These are phyloP conservation scores for Trypanosoma vivax DNA, from an alignment of 208 protist species.

Conservation along the genomic window DNA sequence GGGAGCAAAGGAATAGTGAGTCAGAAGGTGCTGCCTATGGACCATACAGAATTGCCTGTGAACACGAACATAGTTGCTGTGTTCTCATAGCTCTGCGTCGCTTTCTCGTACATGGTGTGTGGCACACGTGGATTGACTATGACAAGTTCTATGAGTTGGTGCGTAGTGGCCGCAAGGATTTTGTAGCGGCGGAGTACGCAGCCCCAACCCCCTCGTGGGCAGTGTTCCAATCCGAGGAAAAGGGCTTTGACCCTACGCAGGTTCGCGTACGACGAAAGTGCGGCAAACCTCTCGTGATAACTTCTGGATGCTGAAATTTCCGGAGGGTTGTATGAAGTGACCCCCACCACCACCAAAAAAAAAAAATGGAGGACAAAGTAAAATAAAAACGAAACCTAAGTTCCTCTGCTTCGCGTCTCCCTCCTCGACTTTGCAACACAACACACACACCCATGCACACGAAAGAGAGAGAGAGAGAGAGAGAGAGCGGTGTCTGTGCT, in stretches of 20 bases:
- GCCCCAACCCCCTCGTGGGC: conserved; percentile 76
- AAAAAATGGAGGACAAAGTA: neutral
- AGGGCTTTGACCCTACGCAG: conserved; percentile 87
- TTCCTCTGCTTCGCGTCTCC: too few relatives aligned
- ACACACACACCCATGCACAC: too few relatives aligned
- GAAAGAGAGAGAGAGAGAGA: too few relatives aligned
- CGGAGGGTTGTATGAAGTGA: neutral
- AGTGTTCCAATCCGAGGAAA: conserved; percentile 66
- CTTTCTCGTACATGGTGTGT: conserved; percentile 66
- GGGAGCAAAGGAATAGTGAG: too few relatives aligned
- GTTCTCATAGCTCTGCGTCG: conserved; percentile 83
- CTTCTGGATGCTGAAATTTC: conserved; percentile 27
- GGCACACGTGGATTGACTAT: conserved; percentile 92
- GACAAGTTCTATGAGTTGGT: conserved; percentile 70
- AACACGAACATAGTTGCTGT: conserved; percentile 91
- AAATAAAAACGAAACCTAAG: neutral
- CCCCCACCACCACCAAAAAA: neutral
- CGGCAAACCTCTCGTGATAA: conserved; percentile 32
- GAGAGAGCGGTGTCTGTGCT: too few relatives aligned
- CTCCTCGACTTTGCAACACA: too few relatives aligned
- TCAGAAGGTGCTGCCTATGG: conserved; percentile 30
- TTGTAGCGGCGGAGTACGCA: conserved; percentile 78
- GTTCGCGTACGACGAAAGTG: conserved; percentile 60
- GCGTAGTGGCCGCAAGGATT: conserved; percentile 31
- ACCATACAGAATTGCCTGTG: conserved; percentile 86